Percentiles rank a stretch among this genome's conserved stretches.
phyloP scores from a whole-genome alignment of 164 flowering plant genomes.

The Piper longum region DNA sequence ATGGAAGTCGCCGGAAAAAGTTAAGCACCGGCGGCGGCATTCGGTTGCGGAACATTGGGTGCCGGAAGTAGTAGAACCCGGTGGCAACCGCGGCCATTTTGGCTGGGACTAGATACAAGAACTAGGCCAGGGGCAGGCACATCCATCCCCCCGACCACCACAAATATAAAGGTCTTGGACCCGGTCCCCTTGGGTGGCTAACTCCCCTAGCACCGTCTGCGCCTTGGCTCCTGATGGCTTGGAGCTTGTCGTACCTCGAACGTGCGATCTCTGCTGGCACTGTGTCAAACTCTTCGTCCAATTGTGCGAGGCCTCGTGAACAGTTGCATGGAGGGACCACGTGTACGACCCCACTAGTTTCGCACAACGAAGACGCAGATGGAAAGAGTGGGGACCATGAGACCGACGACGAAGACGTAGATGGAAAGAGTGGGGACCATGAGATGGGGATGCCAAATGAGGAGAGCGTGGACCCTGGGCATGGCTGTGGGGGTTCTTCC shows the following conservation, averaged over 20 bases:
- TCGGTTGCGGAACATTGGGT: constrained; percentile 68
- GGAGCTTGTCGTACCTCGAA: constrained; percentile 54
- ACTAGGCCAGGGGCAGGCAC: constrained; percentile 44
- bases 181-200: constrained; percentile 77
- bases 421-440: constrained; percentile 52
- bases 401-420: constrained; percentile 46
- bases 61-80: constrained; percentile 76
- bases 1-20: constrained; percentile 73
- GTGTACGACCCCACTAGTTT: constrained; percentile 46
- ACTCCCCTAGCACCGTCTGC: constrained; percentile 57
- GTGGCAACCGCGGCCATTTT: constrained; percentile 73
- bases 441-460: constrained; percentile 82
- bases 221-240: constrained; percentile 56
- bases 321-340: constrained; percentile 30
- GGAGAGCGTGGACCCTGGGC: constrained; percentile 56
- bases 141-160: constrained; percentile 17
- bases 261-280: constrained; percentile 45
- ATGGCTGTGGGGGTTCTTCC: constrained; percentile 78
- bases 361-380: constrained; percentile 69
- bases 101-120: constrained; percentile 57
- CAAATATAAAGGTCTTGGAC: constrained; percentile 70
- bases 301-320: constrained; percentile 41
- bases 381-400: constrained; percentile 50
- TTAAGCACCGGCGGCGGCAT: constrained; percentile 72
- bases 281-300: constrained; percentile 80